Conservation (phyloP, 768 basidiomycete genomes). For the Pleurotus tuoliensis region DNA sequence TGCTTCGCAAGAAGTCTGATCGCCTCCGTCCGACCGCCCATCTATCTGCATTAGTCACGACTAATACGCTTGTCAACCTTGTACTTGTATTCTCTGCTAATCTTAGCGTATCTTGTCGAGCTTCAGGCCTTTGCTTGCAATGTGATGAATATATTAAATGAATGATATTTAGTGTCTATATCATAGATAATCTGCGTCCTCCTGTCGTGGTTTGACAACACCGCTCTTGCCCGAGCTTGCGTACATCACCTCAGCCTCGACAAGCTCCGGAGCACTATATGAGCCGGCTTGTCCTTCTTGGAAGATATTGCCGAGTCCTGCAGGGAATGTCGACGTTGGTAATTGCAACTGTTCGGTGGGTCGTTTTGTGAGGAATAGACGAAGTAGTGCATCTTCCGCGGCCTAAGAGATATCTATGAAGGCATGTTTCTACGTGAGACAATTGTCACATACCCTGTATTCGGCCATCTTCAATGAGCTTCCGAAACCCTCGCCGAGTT, state of each 20-base stretch:
- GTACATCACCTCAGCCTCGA: slow-evolving; percentile 63
- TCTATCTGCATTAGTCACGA: background rate
- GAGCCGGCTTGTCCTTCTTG: slow-evolving; percentile 35
- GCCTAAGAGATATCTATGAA: slow-evolving; percentile 41
- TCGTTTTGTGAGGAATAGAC: slow-evolving; percentile 77
- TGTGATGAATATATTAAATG: background rate
- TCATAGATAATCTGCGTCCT: background rate
- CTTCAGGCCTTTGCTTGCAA: background rate
- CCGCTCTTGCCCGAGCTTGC: slow-evolving; percentile 62
- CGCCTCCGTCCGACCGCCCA: background rate
- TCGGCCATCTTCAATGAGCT: slow-evolving; percentile 93
- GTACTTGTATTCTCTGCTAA: background rate
- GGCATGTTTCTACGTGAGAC: background rate
- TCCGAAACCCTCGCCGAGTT: slow-evolving; percentile 94
- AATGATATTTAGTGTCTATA: background rate
- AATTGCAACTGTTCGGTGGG: slow-evolving; percentile 66
- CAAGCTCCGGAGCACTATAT: slow-evolving; percentile 54
- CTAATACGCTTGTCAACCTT: slow-evolving; percentile 10
- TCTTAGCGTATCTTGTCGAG: background rate
- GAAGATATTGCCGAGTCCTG: slow-evolving; percentile 51
- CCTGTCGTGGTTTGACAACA: slow-evolving; percentile 8
- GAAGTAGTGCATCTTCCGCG: slow-evolving; percentile 79
- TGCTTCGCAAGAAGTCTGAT: slow-evolving; percentile 11
- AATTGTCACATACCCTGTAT: slow-evolving; percentile 59
- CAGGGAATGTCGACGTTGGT: slow-evolving; percentile 72